Base-by-base conservation (phyloP, 805 yeast genomes). In the Schwanniomyces occidentalis region DNA sequence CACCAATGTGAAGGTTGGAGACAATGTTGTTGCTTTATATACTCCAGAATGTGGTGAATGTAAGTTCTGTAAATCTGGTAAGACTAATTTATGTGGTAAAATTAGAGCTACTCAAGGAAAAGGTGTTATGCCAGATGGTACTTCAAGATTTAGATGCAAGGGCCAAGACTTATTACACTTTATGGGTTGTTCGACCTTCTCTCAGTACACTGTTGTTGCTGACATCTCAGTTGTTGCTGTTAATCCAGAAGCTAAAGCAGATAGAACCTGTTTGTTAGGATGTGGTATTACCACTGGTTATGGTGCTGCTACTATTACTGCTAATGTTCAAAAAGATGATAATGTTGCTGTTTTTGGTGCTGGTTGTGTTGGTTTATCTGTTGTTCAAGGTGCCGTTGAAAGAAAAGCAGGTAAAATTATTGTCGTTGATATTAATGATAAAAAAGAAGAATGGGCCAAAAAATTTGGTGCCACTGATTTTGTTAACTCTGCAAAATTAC, bases 101-200 rank as follows among this genome's bases (percentile, higher is more conserved):
- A 91, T 93, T 50, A 82, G 99, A 69, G 95, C 87, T 36, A 95
- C 99, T 38, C 99, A 93, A 64, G 98, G 99, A 61, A 83, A 86
- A 57, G 99, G 99, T 62, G 84, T 91, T 40, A 85, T 93, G 96
- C 99, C 99, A 44, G 99, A 93, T 60, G 99, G 98, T 14, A 91
- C 99, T 32, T 64, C 85, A 28, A 80, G 99, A 64, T 91, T 93
- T 73, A 79, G 75, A 45, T 80, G 85, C 59, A 80, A 82, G 55
- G 99, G 99, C 48, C 76, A 93, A 69, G 76, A 80, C 27, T 65
- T 93, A 36, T 73, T 80, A 52, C 98, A 93, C 65, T 93, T 87
- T 64, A 93, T 93, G 99, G 99, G 99, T 32, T 86, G 96, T 64
- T 91, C 98, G 22, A 85, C 97, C 18, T 93, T 93, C 66, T 81